phyloP scores from a whole-genome alignment of 805 yeast genomes.

The Suhomyces sp. region DNA sequence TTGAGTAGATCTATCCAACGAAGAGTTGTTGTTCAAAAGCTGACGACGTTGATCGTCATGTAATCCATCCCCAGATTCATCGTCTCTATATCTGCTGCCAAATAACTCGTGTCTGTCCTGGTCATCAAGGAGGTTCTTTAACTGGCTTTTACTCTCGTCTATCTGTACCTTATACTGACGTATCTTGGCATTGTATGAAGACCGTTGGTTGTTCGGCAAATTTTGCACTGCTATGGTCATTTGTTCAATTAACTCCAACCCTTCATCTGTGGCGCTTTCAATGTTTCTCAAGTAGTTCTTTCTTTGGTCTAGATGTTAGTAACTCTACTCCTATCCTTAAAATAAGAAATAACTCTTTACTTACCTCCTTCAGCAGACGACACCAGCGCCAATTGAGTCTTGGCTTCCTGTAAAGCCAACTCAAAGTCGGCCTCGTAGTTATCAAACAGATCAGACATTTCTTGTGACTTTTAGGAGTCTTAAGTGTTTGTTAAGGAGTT shows the following conservation, averaged over 20 bases:
- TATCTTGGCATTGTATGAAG: conserved; percentile 69
- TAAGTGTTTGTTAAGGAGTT: no score
- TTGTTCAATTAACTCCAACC: conserved; percentile 77
- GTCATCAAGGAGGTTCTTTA: conserved; percentile 61
- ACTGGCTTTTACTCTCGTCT: conserved; percentile 54
- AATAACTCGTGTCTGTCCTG: conserved; percentile 73
- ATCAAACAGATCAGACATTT: conserved; percentile 54
- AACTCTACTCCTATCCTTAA: background rate
- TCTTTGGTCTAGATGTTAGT: conserved; percentile 47
- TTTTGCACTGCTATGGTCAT: conserved; percentile 84
- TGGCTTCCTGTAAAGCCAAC: conserved; percentile 67
- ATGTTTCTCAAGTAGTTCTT: conserved; percentile 55
- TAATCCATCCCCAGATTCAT: conserved; percentile 27
- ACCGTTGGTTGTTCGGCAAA: conserved; percentile 71
- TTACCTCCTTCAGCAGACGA: conserved; percentile 46
- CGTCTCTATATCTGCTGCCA: conserved; percentile 51
- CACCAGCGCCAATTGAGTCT: conserved; percentile 59
- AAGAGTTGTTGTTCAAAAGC: conserved; percentile 70
- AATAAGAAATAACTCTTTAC: no score
- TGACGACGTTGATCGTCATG: conserved; percentile 76
- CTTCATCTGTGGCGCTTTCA: conserved; percentile 75
- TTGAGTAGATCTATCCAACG: conserved; percentile 79
- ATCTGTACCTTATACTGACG: conserved; percentile 66
- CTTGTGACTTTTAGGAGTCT: no score
- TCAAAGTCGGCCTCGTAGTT: conserved; percentile 72